Percentiles rank a stretch among this genome's conserved stretches.
Conservation (phyloP, 352 stramenopile species). For the Plasmopara halstedii region DNA sequence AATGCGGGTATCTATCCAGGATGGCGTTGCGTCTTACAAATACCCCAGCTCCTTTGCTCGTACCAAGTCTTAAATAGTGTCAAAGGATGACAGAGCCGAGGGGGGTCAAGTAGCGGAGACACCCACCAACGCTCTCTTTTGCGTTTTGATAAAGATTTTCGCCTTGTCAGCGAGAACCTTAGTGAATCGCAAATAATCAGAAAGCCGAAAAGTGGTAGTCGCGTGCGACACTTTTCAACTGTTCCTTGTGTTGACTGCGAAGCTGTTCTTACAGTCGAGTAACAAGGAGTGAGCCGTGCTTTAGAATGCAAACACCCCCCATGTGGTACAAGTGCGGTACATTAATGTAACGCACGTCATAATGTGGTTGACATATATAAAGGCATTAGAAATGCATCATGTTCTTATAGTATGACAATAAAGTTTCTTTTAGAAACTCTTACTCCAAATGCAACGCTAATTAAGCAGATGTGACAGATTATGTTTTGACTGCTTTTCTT, state of each 20-base stretch:
- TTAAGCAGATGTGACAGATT: too few relatives aligned
- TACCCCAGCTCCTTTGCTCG: slow-evolving; percentile 4
- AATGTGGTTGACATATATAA: not conserved
- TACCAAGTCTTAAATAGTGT: not conserved
- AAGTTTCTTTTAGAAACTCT: not conserved
- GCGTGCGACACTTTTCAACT: not conserved
- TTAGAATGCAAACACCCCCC: slow-evolving; percentile 13
- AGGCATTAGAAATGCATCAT: not conserved
- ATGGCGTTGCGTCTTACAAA: not conserved
- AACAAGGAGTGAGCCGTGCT: slow-evolving; percentile 15
- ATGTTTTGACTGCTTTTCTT: not conserved
- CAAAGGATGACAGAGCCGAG: slow-evolving; percentile 4
- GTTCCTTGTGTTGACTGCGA: slow-evolving; percentile 9
- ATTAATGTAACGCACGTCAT: slow-evolving; percentile 10
- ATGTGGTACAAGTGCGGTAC: slow-evolving; percentile 2
- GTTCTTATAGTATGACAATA: not conserved
- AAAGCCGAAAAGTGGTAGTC: not conserved
- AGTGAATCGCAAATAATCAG: too few relatives aligned
- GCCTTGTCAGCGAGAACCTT: not conserved
- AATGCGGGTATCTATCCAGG: not conserved
- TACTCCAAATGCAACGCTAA: too few relatives aligned
- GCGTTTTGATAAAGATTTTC: not conserved
- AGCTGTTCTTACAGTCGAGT: slow-evolving; percentile 15
- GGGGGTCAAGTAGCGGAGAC: slow-evolving; percentile 12
- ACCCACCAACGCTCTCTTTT: not conserved